Evolutionary conservation across 768 basidiomycete genomes (phyloP).

Genomic region (Boletellus emodensis): DNA sequence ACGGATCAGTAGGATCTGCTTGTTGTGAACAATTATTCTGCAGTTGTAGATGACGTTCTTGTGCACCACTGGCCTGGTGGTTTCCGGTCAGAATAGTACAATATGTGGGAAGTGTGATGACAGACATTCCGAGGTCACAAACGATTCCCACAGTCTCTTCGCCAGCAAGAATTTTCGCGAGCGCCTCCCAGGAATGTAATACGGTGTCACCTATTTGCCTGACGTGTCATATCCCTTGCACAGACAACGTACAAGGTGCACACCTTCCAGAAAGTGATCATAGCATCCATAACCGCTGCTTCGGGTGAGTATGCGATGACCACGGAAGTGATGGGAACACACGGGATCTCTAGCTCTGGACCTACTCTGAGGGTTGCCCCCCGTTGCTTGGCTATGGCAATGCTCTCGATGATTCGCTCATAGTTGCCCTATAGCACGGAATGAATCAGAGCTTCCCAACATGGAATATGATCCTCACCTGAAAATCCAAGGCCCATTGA

Average conservation of each 20-base stretch:
- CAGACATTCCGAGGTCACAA: slow-evolving; percentile 96
- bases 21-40: slow-evolving; percentile 82
- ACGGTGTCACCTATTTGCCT: slow-evolving; percentile 77
- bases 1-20: slow-evolving; percentile 87
- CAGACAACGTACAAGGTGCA: not conserved
- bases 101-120: not conserved
- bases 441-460: not conserved
- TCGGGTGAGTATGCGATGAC: not conserved
- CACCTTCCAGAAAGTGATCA: slow-evolving; percentile 97
- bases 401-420: slow-evolving; percentile 85
- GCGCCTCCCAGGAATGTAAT: slow-evolving; percentile 96
- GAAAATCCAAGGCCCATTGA: slow-evolving; percentile 96
- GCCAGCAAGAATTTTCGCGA: slow-evolving; percentile 82
- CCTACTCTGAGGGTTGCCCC: slow-evolving; percentile 93
- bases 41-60: slow-evolving; percentile 99
- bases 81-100: slow-evolving; percentile 1
- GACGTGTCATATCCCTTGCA: not conserved
- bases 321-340: slow-evolving; percentile 16
- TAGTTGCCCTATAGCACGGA: slow-evolving; percentile 69
- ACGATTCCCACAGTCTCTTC: slow-evolving; percentile 81
- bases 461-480: slow-evolving; percentile 44
- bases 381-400: slow-evolving; percentile 78
- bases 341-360: slow-evolving; percentile 96
- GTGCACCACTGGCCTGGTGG: slow-evolving; percentile 85
- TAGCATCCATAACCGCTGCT: slow-evolving; percentile 92